These are phyloP conservation scores for Tolypocladium ovalisporum DNA, from an alignment of 2,329 filamentous ascomycete genomes.

Conservation along the genomic window DNA sequence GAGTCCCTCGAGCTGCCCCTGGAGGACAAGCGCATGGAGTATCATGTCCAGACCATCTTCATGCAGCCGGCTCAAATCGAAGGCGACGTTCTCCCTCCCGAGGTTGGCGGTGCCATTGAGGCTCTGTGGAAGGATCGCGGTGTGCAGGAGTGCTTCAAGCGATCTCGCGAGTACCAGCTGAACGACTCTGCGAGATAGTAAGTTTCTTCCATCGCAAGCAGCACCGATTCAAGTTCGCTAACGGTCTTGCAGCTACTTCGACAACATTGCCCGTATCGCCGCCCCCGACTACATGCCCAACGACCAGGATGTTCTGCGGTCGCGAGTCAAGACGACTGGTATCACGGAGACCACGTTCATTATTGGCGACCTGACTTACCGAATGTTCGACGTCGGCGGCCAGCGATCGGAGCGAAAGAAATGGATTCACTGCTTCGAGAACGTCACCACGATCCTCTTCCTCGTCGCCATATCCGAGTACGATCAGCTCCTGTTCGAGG, in stretches of 20 bases:
- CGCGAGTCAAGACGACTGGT: constrained; percentile 95
- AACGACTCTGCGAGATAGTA: constrained; percentile 96
- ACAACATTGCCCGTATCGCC: constrained; percentile 84
- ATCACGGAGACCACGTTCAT: constrained; percentile 96
- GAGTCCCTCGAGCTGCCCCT: constrained; percentile 67
- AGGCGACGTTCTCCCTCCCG: constrained; percentile 84
- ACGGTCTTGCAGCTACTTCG: constrained; percentile 67
- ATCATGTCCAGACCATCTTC: constrained; percentile 97
- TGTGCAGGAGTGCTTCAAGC: constrained; percentile 90
- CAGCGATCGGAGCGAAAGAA: constrained; percentile 96
- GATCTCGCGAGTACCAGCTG: constrained; percentile 89
- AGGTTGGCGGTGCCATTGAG: constrained; percentile 87
- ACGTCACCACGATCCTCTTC: constrained; percentile 94
- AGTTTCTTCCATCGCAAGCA: constrained; percentile 4
- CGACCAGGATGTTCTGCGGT: constrained; percentile 88
- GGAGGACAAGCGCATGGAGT: constrained; percentile 86
- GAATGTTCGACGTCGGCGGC: constrained; percentile 96
- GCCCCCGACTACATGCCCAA: constrained; percentile 89
- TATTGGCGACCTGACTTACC: constrained; percentile 86
- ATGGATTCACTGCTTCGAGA: constrained; percentile 99
- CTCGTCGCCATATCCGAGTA: constrained; percentile 95
- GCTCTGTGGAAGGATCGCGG: constrained; percentile 87
- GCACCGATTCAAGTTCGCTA: constrained; percentile 11
- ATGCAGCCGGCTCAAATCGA: constrained; percentile 97
- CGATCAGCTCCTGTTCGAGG: constrained; percentile 90